Conservation (phyloP, 176 grass and related monocot species). For the Aegilops umbellulata region DNA sequence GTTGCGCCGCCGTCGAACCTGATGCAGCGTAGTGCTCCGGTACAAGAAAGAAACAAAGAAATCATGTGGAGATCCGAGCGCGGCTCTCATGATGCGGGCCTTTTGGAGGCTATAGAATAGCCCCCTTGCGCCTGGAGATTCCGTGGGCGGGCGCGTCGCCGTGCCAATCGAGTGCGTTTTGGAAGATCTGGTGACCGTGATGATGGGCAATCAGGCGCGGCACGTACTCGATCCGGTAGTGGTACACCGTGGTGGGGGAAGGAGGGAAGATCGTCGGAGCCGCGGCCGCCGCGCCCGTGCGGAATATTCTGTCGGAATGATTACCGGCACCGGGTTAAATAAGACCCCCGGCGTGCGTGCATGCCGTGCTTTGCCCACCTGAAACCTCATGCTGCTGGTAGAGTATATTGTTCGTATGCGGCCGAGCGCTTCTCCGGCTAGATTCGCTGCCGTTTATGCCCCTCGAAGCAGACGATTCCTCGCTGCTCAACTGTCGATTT, state of each 20-base stretch:
- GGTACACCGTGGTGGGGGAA: neutral
- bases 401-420: too few relatives aligned
- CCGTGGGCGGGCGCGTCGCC: neutral
- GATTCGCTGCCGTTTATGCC: too few relatives aligned
- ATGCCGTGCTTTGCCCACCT: neutral
- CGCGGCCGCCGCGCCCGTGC: neutral
- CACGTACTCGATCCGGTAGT: too few relatives aligned
- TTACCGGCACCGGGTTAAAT: constrained; percentile 37
- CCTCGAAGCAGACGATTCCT: too few relatives aligned
- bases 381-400: neutral
- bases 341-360: neutral
- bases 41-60: neutral
- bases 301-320: constrained; percentile 38
- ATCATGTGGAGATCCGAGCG: neutral
- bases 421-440: too few relatives aligned
- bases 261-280: neutral
- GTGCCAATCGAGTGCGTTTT: neutral
- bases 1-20: neutral
- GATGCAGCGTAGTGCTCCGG: neutral
- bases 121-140: neutral
- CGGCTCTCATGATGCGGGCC: constrained; percentile 2
- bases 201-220: neutral
- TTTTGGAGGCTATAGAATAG: neutral
- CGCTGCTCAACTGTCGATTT: too few relatives aligned
- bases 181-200: neutral